Conservation (phyloP, 2,329 filamentous ascomycete species). For the Colletotrichum noveboracense region DNA sequence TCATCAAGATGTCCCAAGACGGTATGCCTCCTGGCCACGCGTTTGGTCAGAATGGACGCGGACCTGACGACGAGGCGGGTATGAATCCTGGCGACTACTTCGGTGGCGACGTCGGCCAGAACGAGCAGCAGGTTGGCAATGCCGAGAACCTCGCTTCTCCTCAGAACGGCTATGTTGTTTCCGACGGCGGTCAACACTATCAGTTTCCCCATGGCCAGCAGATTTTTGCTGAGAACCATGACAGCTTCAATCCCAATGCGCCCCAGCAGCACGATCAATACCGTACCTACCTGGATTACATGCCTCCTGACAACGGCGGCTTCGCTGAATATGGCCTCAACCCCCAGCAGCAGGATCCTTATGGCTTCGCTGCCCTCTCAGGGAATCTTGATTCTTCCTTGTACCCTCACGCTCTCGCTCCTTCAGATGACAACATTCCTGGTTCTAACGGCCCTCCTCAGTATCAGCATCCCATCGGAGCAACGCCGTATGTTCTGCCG, state of each 20-base stretch:
- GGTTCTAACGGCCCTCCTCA: neutral
- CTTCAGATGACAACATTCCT: neutral
- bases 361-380: neutral
- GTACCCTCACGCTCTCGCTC: neutral
- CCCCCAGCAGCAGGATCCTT: neutral
- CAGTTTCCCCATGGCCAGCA: neutral
- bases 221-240: neutral
- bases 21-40: neutral
- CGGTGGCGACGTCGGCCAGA: neutral
- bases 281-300: neutral
- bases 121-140: neutral
- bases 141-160: neutral
- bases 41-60: neutral
- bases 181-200: neutral
- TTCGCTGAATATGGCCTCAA: neutral
- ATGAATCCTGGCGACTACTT: neutral
- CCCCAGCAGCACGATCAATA: neutral
- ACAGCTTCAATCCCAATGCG: neutral
- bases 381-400: neutral
- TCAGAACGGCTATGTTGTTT: neutral
- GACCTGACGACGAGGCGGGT: neutral
- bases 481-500: neutral
- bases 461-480: neutral
- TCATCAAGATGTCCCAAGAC: neutral
- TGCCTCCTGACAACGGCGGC: neutral